A percentile compares a stretch with the other conserved stretches of the same genome.
phyloP scores from a whole-genome alignment of 2,329 filamentous ascomycete genomes.

The Nemania sp. region DNA sequence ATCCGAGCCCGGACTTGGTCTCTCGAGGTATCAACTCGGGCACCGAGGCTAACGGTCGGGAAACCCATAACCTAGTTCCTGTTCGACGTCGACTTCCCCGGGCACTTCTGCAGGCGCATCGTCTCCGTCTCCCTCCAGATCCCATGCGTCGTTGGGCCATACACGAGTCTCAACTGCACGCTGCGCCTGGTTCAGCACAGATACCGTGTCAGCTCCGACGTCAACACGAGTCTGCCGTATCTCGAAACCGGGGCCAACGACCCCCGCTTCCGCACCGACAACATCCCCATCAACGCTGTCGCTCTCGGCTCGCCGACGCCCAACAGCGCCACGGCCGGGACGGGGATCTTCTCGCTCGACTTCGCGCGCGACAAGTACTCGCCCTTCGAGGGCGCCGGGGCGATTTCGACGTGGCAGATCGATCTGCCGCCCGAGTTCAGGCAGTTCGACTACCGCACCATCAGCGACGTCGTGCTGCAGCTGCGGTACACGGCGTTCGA shows the following conservation, averaged over 20 bases:
- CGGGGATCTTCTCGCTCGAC: background rate
- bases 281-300: background rate
- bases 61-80: background rate
- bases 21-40: background rate
- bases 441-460: background rate
- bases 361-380: background rate
- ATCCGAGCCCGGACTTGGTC: too few relatives aligned
- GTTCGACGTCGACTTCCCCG: background rate
- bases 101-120: background rate
- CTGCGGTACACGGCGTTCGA: background rate
- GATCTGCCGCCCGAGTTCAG: background rate
- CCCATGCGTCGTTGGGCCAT: background rate
- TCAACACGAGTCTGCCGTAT: background rate
- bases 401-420: background rate
- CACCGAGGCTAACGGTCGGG: background rate
- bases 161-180: background rate
- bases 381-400: background rate
- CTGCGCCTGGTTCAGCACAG: background rate
- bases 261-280: background rate
- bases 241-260: background rate
- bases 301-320: background rate
- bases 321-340: background rate
- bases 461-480: background rate
- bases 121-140: background rate
- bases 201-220: background rate